Evolutionary conservation across 2,329 filamentous ascomycete species (phyloP), one percentile per base, ranked within the genome.

Genomic region (Trematosphaeria pertusa): DNA sequence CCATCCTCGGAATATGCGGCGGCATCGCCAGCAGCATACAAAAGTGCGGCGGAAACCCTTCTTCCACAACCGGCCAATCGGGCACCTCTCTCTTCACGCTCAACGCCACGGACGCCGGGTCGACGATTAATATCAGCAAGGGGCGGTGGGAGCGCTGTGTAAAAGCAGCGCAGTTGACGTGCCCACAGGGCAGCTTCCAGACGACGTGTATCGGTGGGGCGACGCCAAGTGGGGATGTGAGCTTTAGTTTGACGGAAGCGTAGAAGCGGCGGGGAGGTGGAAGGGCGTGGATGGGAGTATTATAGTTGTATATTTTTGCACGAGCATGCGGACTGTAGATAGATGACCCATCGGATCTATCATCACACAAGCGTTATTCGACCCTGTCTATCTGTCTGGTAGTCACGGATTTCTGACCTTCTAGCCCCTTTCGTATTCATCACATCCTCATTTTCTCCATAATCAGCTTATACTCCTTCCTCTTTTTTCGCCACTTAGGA

Each of bases 401-500:
- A n/a, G n/a, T n/a, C n/a, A n/a, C n/a, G n/a, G n/a, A n/a, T n/a
- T n/a, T n/a, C n/a, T n/a, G n/a, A n/a, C n/a, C n/a, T n/a, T n/a
- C n/a, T n/a, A n/a, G n/a, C n/a, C n/a, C n/a, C n/a, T n/a, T n/a
- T n/a, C n/a, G n/a, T n/a, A n/a, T n/a, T n/a, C 26, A 37, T 52
- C 43, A 67, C 21, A 65, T 62, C 44, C 55, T 58, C 65, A 69
- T 64, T 6, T 54, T 49, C 48, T 69, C 70, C 5, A 34, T 19
- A 41, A 97, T 86, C 15, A 90, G 61, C 75, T 97, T 97, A 69
- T 97, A 97, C 74, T 86, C 79, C 73, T 96, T 96, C 55, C 91
- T 82, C 73, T 87, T 85, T 77, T 97, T 97, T 33, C 77, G 74
- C 65, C 78, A 79, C 38, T 81, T 69, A 71, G 58, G 82, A 73